These are phyloP conservation scores for Chara braunii DNA, from an alignment of 139 green algal species.

Conservation along the genomic window DNA sequence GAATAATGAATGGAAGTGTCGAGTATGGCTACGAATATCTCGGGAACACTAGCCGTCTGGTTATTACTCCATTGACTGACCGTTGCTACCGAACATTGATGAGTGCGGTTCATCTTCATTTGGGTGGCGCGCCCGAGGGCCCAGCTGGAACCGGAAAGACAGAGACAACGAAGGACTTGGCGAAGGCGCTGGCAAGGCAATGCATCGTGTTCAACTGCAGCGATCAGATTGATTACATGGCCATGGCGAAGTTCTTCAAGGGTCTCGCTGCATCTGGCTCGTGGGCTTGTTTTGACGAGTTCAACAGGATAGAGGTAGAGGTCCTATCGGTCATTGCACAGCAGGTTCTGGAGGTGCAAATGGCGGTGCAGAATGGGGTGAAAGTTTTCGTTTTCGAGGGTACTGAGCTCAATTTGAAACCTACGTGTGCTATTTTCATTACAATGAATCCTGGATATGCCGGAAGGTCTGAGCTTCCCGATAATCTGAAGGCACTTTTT, in stretches of 20 bases:
- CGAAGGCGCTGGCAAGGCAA: slow-evolving; percentile 38
- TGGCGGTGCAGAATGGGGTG: slow-evolving; percentile 15
- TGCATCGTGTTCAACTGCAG: slow-evolving; percentile 52
- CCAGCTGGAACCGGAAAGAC: too few species aligned
- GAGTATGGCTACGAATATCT: slow-evolving; percentile 48
- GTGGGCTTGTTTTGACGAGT: slow-evolving; percentile 50
- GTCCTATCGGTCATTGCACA: slow-evolving; percentile 1
- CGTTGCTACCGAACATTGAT: slow-evolving; percentile 44
- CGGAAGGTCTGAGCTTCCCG: slow-evolving; percentile 59
- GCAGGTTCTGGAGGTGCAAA: slow-evolving; percentile 47
- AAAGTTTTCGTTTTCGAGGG: slow-evolving; percentile 64
- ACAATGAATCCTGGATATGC: slow-evolving; percentile 72
- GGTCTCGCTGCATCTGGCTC: slow-evolving; percentile 29
- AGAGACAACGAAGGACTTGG: too few species aligned
- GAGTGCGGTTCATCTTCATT: slow-evolving; percentile 41
- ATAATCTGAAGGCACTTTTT: slow-evolving; percentile 57
- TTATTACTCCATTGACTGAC: slow-evolving; percentile 43
- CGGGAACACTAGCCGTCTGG: slow-evolving; percentile 37
- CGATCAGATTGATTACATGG: slow-evolving; percentile 42
- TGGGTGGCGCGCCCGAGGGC: slow-evolving; percentile 41
- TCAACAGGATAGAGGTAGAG: slow-evolving; percentile 58
- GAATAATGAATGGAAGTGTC: slow-evolving; percentile 63
- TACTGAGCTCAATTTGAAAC: slow-evolving; percentile 52
- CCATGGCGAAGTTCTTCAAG: slow-evolving; percentile 49
- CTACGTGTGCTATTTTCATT: slow-evolving; percentile 55